Base-by-base conservation (phyloP, 1,139 yeast species). In the Magnusiomyces fungicola region DNA sequence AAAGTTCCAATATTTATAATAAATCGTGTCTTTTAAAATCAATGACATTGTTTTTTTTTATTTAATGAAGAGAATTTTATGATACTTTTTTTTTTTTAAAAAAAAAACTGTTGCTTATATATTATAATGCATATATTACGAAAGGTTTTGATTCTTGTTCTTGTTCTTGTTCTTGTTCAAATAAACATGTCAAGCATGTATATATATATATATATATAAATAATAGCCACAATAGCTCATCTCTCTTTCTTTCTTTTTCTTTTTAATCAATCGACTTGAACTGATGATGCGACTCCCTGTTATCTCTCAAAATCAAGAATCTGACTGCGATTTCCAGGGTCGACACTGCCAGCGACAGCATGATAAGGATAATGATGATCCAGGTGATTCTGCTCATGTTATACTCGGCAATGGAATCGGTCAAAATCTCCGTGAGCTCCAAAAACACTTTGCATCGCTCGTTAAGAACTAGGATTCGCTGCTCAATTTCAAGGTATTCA, bases 401-500 rank as follows among this genome's bases (percentile, higher is more conserved):
- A 57, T 81, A 79, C 66, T 92, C 98, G 9, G 96, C 96, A 60
- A 92, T 83, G 42, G 96, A 86, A 62, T 94, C 97, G 36, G 92
- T 88, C 55, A 94, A 81, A 53, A 92, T 86, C 61, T 90, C 96
- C 63, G 89, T 87, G 61, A 92, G 84, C 61, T 92, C 98, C 62
- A 92, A 72, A 62, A 90, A 92, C 24, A 94, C 97, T 64, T 85
- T 86, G 65, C 97, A 90, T 44, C 97, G 72, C 64, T 92, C 97
- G 61, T 92, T 92, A 48, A 92, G 74, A 3, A 92, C 96, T 61
- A 87, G 89, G 16, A 90, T 96, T 52, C 98, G 72, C 66, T 87
- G 96, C 62, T 90, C 97, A 55, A 92, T 89, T 66, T 92, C 98
- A 53, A 92, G 72, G 61, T 92, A 92, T 58, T 92, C 97, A 51